Evolutionary conservation across 2,329 filamentous ascomycete species (phyloP).

Genomic region (Coniochaeta sp.): DNA sequence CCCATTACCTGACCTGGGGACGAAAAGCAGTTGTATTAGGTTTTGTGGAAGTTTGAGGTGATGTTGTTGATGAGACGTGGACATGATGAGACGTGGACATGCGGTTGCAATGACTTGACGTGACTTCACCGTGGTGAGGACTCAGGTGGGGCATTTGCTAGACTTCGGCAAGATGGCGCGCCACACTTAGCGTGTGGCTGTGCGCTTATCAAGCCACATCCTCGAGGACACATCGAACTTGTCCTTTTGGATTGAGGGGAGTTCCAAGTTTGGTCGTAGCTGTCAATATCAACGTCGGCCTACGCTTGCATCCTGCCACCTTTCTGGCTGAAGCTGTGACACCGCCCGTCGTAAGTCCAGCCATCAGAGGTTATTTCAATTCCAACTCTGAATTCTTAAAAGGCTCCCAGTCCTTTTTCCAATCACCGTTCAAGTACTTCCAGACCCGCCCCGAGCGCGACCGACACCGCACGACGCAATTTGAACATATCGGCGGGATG

Average conservation of each 20-base stretch:
- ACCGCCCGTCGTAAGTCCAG: neutral
- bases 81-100: neutral
- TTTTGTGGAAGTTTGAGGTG: too few species aligned
- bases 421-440: neutral
- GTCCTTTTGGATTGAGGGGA: conserved; percentile 7
- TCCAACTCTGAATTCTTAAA: neutral
- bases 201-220: neutral
- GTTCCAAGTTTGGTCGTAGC: neutral
- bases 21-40: too few species aligned
- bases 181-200: neutral
- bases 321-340: conserved; percentile 1
- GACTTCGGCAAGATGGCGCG: too few species aligned
- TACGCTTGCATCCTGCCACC: conserved; percentile 3
- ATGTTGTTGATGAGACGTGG: too few species aligned
- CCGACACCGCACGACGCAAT: neutral
- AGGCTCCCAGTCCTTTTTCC: neutral
- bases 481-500: conserved; percentile 48
- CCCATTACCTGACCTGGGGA: too few species aligned
- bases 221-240: conserved; percentile 10
- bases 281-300: conserved; percentile 3
- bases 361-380: neutral
- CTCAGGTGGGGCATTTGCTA: neutral
- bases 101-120: neutral
- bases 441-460: neutral
- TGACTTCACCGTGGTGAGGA: neutral